Percentiles rank a stretch among this genome's conserved stretches.
Conservation (phyloP, 2,329 filamentous ascomycete genomes). For the Plectosphaerella cucumerina region DNA sequence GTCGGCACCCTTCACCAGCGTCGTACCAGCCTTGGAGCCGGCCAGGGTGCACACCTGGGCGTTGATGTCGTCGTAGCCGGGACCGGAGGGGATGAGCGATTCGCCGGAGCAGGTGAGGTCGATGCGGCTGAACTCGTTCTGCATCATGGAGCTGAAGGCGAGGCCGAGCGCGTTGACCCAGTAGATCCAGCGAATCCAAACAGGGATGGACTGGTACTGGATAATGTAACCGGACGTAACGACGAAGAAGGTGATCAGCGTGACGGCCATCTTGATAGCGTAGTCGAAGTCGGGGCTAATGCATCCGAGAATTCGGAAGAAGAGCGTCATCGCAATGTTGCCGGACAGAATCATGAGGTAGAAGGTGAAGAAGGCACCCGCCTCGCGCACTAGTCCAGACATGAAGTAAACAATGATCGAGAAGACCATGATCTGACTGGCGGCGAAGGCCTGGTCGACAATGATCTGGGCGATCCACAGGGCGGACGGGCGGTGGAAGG, state of each 20-base stretch:
- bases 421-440: slow-evolving; percentile 67
- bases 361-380: slow-evolving; percentile 75
- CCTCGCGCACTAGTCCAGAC: slow-evolving; percentile 63
- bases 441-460: slow-evolving; percentile 70
- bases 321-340: slow-evolving; percentile 70
- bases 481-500: slow-evolving; percentile 77
- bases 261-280: slow-evolving; percentile 76
- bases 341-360: slow-evolving; percentile 65
- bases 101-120: slow-evolving; percentile 64
- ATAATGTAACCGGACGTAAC: slow-evolving; percentile 81
- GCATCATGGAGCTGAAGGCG: slow-evolving; percentile 74
- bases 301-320: slow-evolving; percentile 73
- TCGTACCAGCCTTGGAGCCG: slow-evolving; percentile 64
- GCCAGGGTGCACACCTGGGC: slow-evolving; percentile 79
- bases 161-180: slow-evolving; percentile 70
- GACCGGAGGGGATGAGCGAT: slow-evolving; percentile 68
- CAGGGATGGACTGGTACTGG: slow-evolving; percentile 69
- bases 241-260: slow-evolving; percentile 78
- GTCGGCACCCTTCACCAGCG: slow-evolving; percentile 57
- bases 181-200: slow-evolving; percentile 77
- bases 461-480: slow-evolving; percentile 81
- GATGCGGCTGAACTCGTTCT: slow-evolving; percentile 74
- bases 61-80: slow-evolving; percentile 64
- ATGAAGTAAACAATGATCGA: slow-evolving; percentile 78
- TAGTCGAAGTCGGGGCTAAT: slow-evolving; percentile 78